Percentiles rank a stretch among this genome's conserved stretches.
Evolutionary conservation across 1,284 basidiomycete genomes (phyloP).

Genomic region (Rhodotorula sp.): DNA sequence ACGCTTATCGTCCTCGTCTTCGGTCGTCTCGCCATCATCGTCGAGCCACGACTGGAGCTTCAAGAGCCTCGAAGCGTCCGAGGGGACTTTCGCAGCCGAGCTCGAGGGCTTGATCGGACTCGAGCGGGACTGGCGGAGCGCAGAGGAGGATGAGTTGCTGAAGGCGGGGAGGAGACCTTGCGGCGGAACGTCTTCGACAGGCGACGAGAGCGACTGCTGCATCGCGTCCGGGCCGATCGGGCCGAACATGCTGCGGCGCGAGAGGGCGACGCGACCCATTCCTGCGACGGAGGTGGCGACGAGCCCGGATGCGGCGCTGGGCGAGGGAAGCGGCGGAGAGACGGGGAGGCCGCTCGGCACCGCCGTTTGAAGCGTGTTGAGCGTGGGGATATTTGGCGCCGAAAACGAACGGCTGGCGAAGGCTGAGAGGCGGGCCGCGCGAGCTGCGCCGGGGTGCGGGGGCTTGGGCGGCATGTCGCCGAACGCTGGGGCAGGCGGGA

Average conservation of each 20-base stretch:
- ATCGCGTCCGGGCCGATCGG: conserved; percentile 7
- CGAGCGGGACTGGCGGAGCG: conserved; percentile 1
- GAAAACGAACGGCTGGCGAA: conserved; percentile 4
- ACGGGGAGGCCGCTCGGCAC: not conserved
- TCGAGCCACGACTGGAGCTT: conserved; percentile 37
- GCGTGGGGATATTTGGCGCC: not conserved
- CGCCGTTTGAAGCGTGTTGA: not conserved
- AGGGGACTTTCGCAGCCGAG: not conserved
- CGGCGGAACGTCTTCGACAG: not conserved
- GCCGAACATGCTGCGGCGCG: conserved; percentile 23
- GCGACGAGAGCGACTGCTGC: not conserved
- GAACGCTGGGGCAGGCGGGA: not conserved
- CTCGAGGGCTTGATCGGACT: not conserved
- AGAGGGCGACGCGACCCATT: conserved; percentile 40
- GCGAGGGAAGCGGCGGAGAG: not conserved
- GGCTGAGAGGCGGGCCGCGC: not conserved
- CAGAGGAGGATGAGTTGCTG: not conserved
- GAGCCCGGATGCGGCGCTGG: conserved; percentile 9
- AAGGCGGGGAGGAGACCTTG: not conserved
- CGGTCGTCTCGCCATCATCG: conserved; percentile 19
- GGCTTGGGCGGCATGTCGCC: not conserved
- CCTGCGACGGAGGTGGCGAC: conserved; percentile 31
- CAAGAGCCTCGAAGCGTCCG: conserved; percentile 5
- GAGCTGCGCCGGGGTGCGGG: not conserved
- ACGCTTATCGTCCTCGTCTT: conserved; percentile 15